A percentile compares a stretch with the other conserved stretches of the same genome.
Conservation (phyloP, 495 filamentous ascomycete genomes). For the Penicillium atrosanguineum region DNA sequence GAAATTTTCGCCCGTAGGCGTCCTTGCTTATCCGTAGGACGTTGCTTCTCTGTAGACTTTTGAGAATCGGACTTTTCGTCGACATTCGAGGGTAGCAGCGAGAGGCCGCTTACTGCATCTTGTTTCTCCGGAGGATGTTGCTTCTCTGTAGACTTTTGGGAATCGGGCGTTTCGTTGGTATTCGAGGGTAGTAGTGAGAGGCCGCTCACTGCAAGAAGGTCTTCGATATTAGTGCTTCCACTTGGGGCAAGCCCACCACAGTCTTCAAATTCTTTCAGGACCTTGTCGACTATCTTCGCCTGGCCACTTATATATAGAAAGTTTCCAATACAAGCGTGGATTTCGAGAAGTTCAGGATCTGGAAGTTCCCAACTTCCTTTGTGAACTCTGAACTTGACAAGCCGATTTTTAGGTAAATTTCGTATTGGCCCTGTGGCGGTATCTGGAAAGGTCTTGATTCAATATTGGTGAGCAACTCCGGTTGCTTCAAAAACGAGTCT, state of each 20-base stretch:
- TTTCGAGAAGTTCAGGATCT: slow-evolving; percentile 13
- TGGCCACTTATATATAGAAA: slow-evolving; percentile 16
- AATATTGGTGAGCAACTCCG: slow-evolving; percentile 11
- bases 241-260: slow-evolving; percentile 9
- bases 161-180: slow-evolving; percentile 6
- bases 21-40: slow-evolving; percentile 9
- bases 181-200: slow-evolving; percentile 10
- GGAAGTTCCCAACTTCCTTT: slow-evolving; percentile 18
- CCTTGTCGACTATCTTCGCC: slow-evolving; percentile 12
- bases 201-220: slow-evolving; percentile 15
- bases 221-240: slow-evolving; percentile 16
- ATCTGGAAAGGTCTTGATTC: slow-evolving; percentile 16
- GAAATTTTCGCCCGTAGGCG: slow-evolving; percentile 4
- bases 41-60: slow-evolving; percentile 9
- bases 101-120: too few relatives aligned
- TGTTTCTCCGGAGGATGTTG: slow-evolving; percentile 8
- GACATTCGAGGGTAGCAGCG: slow-evolving; percentile 6
- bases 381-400: slow-evolving; percentile 10
- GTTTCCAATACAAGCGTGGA: slow-evolving; percentile 18
- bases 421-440: slow-evolving; percentile 2
- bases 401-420: slow-evolving; percentile 11
- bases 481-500: slow-evolving; percentile 12
- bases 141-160: slow-evolving; percentile 8
- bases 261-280: slow-evolving; percentile 13
- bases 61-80: slow-evolving; percentile 7